phyloP scores from a whole-genome alignment of 768 basidiomycete species.

The Calocera cornea region DNA sequence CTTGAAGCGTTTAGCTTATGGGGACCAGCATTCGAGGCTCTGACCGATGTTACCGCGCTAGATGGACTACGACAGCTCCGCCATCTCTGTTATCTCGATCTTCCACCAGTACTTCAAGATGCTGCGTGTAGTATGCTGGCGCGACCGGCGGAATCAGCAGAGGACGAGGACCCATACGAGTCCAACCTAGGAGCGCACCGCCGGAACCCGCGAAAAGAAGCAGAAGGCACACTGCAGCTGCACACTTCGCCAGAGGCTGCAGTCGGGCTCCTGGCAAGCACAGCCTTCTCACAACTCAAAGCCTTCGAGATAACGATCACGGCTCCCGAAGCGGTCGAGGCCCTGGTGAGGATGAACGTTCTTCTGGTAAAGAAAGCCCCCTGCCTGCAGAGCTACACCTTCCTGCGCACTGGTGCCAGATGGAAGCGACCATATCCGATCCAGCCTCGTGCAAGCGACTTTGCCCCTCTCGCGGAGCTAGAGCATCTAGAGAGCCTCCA shows the following conservation, averaged over 20 bases:
- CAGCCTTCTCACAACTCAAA: neutral
- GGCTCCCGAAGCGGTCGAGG: neutral
- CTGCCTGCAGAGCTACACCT: neutral
- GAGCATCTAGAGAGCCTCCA: neutral
- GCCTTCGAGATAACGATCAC: neutral
- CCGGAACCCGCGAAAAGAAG: no score
- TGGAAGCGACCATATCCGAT: neutral
- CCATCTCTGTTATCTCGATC: neutral
- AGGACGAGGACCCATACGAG: no score
- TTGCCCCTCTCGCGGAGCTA: neutral
- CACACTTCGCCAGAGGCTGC: neutral
- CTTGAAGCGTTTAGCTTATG: neutral
- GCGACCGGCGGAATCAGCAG: neutral
- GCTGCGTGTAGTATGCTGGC: neutral
- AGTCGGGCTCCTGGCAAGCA: neutral
- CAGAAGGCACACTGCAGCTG: neutral
- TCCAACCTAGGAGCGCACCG: no score
- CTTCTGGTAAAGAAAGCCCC: neutral
- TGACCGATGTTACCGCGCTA: neutral
- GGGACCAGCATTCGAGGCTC: neutral
- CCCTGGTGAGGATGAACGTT: neutral
- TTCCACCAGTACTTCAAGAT: neutral
- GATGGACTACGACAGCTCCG: neutral
- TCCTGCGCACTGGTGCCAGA: neutral
- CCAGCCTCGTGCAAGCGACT: neutral